Evolutionary conservation across 2,329 filamentous ascomycete genomes (phyloP).

Genomic region (Penicillium sp.): DNA sequence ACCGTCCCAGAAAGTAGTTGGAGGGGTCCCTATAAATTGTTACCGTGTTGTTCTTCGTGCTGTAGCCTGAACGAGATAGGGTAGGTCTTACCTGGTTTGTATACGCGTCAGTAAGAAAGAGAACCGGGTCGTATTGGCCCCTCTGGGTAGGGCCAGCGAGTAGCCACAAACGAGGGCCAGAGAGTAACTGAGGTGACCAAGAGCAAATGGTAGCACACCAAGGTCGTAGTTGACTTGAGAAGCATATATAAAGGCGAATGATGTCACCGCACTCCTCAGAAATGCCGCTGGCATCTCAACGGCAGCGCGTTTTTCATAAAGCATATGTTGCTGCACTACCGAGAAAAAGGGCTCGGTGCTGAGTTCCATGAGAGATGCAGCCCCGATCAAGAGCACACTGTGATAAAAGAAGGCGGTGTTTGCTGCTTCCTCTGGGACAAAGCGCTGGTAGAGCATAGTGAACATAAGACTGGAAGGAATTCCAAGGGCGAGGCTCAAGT

Average conservation of each 20-base stretch:
- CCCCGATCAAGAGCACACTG: slow-evolving; percentile 54
- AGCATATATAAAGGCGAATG: slow-evolving; percentile 66
- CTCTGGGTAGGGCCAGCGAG: slow-evolving; percentile 54
- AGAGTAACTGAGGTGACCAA: slow-evolving; percentile 80
- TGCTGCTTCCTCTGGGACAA: slow-evolving; percentile 48
- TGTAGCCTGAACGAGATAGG: no score
- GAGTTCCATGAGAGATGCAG: slow-evolving; percentile 69
- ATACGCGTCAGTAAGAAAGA: slow-evolving; percentile 59
- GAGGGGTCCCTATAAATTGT: slow-evolving; percentile 24
- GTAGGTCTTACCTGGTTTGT: slow-evolving; percentile 37
- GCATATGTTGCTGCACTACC: slow-evolving; percentile 75
- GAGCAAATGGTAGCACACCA: slow-evolving; percentile 82
- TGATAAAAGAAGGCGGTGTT: slow-evolving; percentile 61
- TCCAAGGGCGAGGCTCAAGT: slow-evolving; percentile 71
- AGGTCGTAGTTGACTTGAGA: slow-evolving; percentile 52
- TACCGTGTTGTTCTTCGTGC: slow-evolving; percentile 6
- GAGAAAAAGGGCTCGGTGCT: slow-evolving; percentile 86
- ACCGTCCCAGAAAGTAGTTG: slow-evolving; percentile 57
- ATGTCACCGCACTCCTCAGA: slow-evolving; percentile 70
- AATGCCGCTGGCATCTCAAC: slow-evolving; percentile 84
- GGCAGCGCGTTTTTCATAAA: slow-evolving; percentile 74
- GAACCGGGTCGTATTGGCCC: slow-evolving; percentile 61
- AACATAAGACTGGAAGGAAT: slow-evolving; percentile 61
- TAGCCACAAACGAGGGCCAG: slow-evolving; percentile 68
- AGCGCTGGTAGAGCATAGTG: slow-evolving; percentile 64